A percentile compares a stretch with the other conserved stretches of the same genome.
phyloP scores from a whole-genome alignment of 1,139 yeast species.

The Schizosaccharomyces versatilis region DNA sequence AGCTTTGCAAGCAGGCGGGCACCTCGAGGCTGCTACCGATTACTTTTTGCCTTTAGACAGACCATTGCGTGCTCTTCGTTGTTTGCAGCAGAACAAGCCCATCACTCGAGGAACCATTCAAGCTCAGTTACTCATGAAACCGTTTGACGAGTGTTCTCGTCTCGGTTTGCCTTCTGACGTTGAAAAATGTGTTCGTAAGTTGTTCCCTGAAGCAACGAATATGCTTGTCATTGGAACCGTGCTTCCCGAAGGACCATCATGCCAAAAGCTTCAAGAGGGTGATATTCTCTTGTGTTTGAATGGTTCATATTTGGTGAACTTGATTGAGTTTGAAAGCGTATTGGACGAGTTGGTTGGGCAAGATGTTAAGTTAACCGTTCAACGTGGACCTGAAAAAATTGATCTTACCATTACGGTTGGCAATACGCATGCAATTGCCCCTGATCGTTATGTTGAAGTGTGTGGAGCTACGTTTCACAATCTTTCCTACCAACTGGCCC shows the following conservation, averaged over 20 bases:
- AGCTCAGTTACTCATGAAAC: slow-evolving; percentile 45
- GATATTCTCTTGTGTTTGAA: slow-evolving; percentile 62
- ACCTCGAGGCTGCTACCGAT: slow-evolving; percentile 77
- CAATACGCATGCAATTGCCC: slow-evolving; percentile 63
- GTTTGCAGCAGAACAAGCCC: slow-evolving; percentile 36
- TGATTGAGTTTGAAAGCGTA: slow-evolving; percentile 64
- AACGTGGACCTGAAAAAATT: slow-evolving; percentile 50
- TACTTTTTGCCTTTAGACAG: slow-evolving; percentile 73
- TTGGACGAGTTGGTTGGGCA: slow-evolving; percentile 51
- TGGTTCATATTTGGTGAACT: slow-evolving; percentile 41
- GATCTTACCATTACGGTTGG: slow-evolving; percentile 35
- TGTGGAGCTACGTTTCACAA: slow-evolving; percentile 76
- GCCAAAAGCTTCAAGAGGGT: slow-evolving; percentile 54
- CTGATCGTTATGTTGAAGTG: slow-evolving; percentile 56
- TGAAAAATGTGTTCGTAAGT: slow-evolving; percentile 43
- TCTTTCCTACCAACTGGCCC: slow-evolving; percentile 69
- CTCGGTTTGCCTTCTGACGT: slow-evolving; percentile 60
- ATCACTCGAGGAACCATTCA: slow-evolving; percentile 75
- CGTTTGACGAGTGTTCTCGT: slow-evolving; percentile 77
- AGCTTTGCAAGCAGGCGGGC: slow-evolving; percentile 88
- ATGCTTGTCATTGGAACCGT: slow-evolving; percentile 65
- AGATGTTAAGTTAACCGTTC: slow-evolving; percentile 35
- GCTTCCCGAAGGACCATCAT: slow-evolving; percentile 75
- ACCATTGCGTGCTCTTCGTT: slow-evolving; percentile 56
- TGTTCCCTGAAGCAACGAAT: slow-evolving; percentile 60